A percentile compares a stretch with the other conserved stretches of the same genome.
Evolutionary conservation across 257 asterid genomes (phyloP).

Genomic region (Lycium barbarum): DNA sequence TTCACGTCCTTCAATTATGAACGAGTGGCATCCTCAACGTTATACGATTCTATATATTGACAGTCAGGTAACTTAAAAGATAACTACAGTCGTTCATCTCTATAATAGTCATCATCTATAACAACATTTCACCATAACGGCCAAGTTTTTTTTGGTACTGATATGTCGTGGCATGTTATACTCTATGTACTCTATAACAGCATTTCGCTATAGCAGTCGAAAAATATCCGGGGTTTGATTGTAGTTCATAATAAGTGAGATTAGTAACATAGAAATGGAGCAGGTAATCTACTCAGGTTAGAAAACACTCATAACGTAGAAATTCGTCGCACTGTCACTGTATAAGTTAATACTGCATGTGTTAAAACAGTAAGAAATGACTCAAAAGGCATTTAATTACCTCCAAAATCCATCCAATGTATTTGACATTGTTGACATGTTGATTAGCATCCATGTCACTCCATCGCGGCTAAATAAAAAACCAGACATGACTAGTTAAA

Average conservation of each 20-base stretch:
- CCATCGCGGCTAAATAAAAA: constrained; percentile 76
- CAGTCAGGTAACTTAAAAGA: background rate
- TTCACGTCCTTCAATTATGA: background rate
- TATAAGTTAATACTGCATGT: background rate
- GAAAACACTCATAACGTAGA: background rate
- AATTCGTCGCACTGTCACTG: background rate
- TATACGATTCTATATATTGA: background rate
- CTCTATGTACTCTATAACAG: no score
- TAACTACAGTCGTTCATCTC: background rate
- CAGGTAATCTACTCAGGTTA: background rate
- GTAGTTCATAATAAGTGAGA: background rate
- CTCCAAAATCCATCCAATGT: constrained; percentile 91
- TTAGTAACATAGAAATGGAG: background rate
- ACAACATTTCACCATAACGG: no score
- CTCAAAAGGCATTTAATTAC: constrained; percentile 39
- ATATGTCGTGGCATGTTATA: no score
- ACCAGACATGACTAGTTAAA: background rate
- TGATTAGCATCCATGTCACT: constrained; percentile 94
- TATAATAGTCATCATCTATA: no score
- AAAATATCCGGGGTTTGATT: no score
- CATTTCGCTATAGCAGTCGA: no score
- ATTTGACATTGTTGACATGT: constrained; percentile 88
- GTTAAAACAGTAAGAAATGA: background rate
- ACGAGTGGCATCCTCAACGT: background rate
- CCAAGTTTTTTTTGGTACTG: no score